Evolutionary conservation across 2,329 filamentous ascomycete species (phyloP).

Genomic region (Aspergillus costaricaensis): DNA sequence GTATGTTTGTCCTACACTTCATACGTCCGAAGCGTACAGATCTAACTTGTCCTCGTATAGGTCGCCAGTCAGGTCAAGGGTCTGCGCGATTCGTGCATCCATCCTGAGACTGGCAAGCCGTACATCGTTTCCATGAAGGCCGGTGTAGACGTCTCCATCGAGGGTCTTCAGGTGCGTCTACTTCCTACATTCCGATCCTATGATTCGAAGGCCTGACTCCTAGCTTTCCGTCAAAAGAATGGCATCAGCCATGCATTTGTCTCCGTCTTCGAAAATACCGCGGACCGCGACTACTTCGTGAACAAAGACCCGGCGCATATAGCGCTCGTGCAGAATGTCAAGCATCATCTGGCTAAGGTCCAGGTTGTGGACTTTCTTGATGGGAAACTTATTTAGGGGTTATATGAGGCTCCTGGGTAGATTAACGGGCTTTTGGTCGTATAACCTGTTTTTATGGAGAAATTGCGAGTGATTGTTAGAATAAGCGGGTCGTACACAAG

Average conservation of each 20-base stretch:
- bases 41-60: background rate
- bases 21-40: background rate
- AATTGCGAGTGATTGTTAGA: no score
- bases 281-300: constrained; percentile 4
- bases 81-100: background rate
- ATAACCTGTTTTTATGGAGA: no score
- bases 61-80: background rate
- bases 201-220: background rate
- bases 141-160: background rate
- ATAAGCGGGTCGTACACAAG: background rate
- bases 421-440: no score
- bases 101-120: background rate
- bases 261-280: background rate
- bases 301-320: background rate
- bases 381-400: background rate
- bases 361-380: constrained; percentile 8
- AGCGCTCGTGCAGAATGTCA: background rate
- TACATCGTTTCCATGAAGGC: constrained; percentile 3
- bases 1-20: background rate
- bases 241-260: constrained; percentile 3
- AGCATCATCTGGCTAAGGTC: background rate
- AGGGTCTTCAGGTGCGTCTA: background rate
- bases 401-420: no score
- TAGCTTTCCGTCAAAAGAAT: background rate
- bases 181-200: no score